Conservation (phyloP, 441 rosid species). For the Eruca vesicaria region DNA sequence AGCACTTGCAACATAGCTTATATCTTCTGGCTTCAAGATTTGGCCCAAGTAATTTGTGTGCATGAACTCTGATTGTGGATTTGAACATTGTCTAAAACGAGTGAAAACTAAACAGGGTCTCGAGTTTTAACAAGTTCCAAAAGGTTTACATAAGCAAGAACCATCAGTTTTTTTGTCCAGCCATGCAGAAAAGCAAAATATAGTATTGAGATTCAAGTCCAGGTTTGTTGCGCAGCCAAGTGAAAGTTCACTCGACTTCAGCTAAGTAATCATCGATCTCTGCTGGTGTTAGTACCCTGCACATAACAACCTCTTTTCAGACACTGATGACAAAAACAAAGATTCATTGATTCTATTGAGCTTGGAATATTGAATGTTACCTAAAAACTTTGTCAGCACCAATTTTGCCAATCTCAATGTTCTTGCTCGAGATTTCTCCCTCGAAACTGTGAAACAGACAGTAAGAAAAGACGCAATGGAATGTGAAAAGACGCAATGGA, state of each 20-base stretch:
- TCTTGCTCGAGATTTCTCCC: slow-evolving; percentile 94
- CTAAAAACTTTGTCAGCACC: slow-evolving; percentile 89
- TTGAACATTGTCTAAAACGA: not conserved
- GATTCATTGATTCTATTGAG: not conserved
- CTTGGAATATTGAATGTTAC: slow-evolving; percentile 31
- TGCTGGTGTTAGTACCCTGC: slow-evolving; percentile 73
- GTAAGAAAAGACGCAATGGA: slow-evolving; percentile 4
- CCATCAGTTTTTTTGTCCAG: not conserved
- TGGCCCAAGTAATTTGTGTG: not conserved
- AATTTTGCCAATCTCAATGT: slow-evolving; percentile 95
- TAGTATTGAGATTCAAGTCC: not conserved
- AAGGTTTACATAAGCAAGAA: slow-evolving; percentile 18
- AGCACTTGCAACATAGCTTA: not conserved
- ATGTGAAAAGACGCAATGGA: not conserved
- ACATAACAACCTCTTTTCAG: slow-evolving; percentile 4
- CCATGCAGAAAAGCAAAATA: not conserved
- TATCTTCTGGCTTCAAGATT: too few species aligned
- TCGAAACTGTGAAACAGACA: slow-evolving; percentile 61
- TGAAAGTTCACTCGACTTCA: slow-evolving; percentile 58
- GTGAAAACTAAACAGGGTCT: not conserved
- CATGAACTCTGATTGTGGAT: not conserved
- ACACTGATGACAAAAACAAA: not conserved
- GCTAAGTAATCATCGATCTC: slow-evolving; percentile 60
- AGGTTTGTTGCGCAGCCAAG: not conserved
- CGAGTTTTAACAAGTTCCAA: slow-evolving; percentile 3